phyloP scores from a whole-genome alignment of 179 eudicot species.

The Camellia oleifera region DNA sequence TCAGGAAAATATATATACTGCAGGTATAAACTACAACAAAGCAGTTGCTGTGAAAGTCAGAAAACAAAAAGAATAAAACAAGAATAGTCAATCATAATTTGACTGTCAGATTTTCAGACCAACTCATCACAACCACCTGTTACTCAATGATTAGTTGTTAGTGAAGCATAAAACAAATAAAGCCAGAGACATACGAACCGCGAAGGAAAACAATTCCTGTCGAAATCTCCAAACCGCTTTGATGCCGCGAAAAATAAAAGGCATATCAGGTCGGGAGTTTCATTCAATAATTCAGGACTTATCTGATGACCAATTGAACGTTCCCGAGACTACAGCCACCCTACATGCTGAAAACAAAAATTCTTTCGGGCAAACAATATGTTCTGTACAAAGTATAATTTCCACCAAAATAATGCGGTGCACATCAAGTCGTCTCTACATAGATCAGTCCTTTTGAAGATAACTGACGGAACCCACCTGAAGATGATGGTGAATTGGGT shows the following conservation, averaged over 20 bases:
- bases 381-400: conserved; percentile 64
- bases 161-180: conserved; percentile 56
- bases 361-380: conserved; percentile 68
- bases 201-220: conserved; percentile 44
- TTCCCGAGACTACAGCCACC: conserved; percentile 90
- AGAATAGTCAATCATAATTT: conserved; percentile 6
- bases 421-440: conserved; percentile 91
- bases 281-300: conserved; percentile 63
- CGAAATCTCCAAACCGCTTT: conserved; percentile 58
- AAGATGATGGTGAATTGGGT: conserved; percentile 93
- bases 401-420: conserved; percentile 69
- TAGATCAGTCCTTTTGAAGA: conserved; percentile 93
- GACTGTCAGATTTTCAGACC: conserved; percentile 28
- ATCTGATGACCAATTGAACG: conserved; percentile 68
- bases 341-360: conserved; percentile 69
- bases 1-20: background rate
- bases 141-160: conserved; percentile 43
- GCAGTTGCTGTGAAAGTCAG: background rate
- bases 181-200: conserved; percentile 98
- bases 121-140: conserved; percentile 59
- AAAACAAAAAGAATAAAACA: background rate
- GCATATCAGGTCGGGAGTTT: conserved; percentile 64
- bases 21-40: background rate
- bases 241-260: conserved; percentile 50
- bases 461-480: conserved; percentile 99